Conservation (phyloP, 139 green algal species). For the Volvox africanus region DNA sequence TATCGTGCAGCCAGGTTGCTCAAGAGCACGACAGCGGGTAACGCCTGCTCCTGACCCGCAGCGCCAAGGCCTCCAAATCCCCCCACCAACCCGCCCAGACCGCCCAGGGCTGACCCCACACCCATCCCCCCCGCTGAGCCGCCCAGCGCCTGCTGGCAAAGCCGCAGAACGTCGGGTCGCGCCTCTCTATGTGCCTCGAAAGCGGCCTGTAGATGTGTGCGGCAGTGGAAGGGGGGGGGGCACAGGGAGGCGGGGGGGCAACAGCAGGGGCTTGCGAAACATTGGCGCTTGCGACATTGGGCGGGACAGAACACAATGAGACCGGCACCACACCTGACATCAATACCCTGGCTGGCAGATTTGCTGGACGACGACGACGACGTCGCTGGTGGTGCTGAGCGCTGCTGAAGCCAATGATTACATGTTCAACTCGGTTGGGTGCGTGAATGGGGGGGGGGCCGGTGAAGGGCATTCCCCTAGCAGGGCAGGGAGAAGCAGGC, state of each 20-base stretch:
- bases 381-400: too few species aligned
- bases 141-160: slow-evolving; percentile 38
- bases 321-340: too few species aligned
- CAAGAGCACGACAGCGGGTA: slow-evolving; percentile 29
- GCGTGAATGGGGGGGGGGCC: too few species aligned
- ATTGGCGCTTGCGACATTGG: too few species aligned
- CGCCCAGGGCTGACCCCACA: background rate
- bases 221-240: background rate
- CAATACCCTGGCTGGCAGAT: too few species aligned
- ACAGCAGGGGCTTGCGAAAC: too few species aligned
- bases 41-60: background rate
- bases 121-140: background rate
- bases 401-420: too few species aligned
- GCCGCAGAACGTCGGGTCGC: slow-evolving; percentile 42
- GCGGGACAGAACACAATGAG: too few species aligned
- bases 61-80: background rate
- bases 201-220: background rate
- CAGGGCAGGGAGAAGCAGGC: background rate
- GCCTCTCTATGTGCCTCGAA: slow-evolving; percentile 52
- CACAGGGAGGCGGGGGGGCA: background rate
- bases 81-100: background rate
- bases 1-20: slow-evolving; percentile 21
- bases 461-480: too few species aligned
- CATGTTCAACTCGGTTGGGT: too few species aligned
- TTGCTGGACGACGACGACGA: too few species aligned